Base-by-base conservation (phyloP, 495 filamentous ascomycete species). In the Rostrohypoxylon terebratum region DNA sequence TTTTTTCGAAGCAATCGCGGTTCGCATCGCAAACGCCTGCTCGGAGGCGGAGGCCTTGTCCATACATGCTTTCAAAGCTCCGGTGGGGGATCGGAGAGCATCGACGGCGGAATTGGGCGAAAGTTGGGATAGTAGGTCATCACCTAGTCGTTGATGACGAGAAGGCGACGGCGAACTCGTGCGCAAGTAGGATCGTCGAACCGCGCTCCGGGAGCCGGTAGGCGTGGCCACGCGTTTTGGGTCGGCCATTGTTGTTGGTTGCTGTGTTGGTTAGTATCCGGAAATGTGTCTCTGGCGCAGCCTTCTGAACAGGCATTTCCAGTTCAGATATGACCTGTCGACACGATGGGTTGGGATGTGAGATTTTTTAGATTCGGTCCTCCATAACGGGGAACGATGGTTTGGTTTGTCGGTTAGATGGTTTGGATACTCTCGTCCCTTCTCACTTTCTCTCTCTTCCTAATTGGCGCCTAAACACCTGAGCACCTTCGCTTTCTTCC, bases 1-100 rank as follows among this genome's bases (percentile, higher is more conserved):
- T 63, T 90, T 91, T 73, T 92, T 87, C 36, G 90, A 90, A 14
- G 91, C 91, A 70, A 92, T 75, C 9, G 93, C 92, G 13, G 91
- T 92, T 72, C 90, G 84, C 60, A 92, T 86, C 1, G 91, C 93
- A 72, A 93, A 88, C 18, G 89, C 87, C 74, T 90, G 86, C 78
- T 94, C 90, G 9, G 87, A 83, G 1, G 87, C 81, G 8, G 90
- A 90, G 10, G 91, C 90, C 59, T 86, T 81, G 33, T 89, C 90
- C 69, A 94, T 88, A 72, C 90, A 92, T 54, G 80, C 82, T 63
- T 85, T 88, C 14, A 90, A 79, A 7, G 86, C 80, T 9, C 86
- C 87, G 28, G 87, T 81, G 16, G 88, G 90, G 76, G 77, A 78
- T 50, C 78, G 77, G 48, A 85, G 77, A 54, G 84, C 77, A 36